Percentiles rank a stretch among this genome's conserved stretches.
Conservation (phyloP, 768 basidiomycete genomes). For the Tulasnella sp. region DNA sequence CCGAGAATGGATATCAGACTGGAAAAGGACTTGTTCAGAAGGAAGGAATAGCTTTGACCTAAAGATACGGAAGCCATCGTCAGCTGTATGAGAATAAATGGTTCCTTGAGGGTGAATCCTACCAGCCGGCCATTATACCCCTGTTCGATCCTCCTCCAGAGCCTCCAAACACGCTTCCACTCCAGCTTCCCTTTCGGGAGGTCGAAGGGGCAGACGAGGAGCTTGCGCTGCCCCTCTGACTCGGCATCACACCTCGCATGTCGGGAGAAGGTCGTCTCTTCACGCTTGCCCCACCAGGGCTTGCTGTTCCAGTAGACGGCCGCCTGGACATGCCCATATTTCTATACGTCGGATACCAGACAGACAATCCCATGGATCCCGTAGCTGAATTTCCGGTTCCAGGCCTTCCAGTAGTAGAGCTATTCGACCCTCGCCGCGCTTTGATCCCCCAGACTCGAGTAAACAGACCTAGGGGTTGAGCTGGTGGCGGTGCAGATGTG, state of each 20-base stretch:
- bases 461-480: neutral
- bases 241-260: neutral
- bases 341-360: neutral
- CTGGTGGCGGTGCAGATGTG: no score
- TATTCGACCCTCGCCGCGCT: neutral
- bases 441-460: conserved; percentile 1
- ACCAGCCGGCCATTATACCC: conserved; percentile 5
- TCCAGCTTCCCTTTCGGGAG: conserved; percentile 7
- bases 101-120: no score
- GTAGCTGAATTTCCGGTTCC: neutral
- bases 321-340: neutral
- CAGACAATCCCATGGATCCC: conserved; percentile 2
- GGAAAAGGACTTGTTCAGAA: conserved; percentile 12
- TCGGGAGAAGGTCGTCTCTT: conserved; percentile 2
- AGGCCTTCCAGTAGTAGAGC: neutral
- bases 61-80: neutral
- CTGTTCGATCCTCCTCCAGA: neutral
- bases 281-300: neutral
- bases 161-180: conserved; percentile 1
- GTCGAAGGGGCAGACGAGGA: neutral
- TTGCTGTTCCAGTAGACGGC: neutral
- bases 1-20: conserved; percentile 2
- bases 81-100: no score
- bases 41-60: conserved; percentile 8
- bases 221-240: neutral